Conservation (phyloP, 1,139 yeast genomes). For the Kodamaea arcana region DNA sequence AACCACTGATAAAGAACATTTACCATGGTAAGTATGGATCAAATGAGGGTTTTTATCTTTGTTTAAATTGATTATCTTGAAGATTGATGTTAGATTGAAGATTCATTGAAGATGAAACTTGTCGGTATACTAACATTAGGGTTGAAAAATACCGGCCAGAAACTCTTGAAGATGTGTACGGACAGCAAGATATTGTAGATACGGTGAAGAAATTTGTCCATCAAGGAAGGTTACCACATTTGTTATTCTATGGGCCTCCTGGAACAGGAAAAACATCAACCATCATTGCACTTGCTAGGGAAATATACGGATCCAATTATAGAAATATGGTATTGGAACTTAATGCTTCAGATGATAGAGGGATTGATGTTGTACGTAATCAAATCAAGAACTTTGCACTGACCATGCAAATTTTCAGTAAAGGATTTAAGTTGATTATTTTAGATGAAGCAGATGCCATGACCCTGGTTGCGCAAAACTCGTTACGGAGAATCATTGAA, state of each 20-base stretch:
- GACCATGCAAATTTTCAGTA: conserved; percentile 83
- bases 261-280: conserved; percentile 98
- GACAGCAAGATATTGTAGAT: conserved; percentile 81
- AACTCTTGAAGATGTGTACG: conserved; percentile 79
- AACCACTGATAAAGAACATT: conserved; percentile 16
- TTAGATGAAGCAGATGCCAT: conserved; percentile 98
- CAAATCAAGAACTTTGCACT: conserved; percentile 83
- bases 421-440: conserved; percentile 82
- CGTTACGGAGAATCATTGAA: conserved; percentile 86
- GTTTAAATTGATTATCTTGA: not conserved
- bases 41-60: not conserved
- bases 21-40: conserved; percentile 46
- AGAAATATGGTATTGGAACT: conserved; percentile 87
- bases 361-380: conserved; percentile 80
- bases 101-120: too few species aligned
- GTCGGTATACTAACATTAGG: conserved; percentile 48
- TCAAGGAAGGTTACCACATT: conserved; percentile 82
- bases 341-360: conserved; percentile 83
- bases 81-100: too few species aligned
- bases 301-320: conserved; percentile 84
- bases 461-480: conserved; percentile 97
- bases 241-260: conserved; percentile 94
- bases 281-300: conserved; percentile 82
- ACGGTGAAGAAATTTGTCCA: conserved; percentile 80
- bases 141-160: conserved; percentile 95